A percentile compares a stretch with the other conserved stretches of the same genome.
Conservation (phyloP, 805 yeast species). For the Debaryomyces hansenii region DNA sequence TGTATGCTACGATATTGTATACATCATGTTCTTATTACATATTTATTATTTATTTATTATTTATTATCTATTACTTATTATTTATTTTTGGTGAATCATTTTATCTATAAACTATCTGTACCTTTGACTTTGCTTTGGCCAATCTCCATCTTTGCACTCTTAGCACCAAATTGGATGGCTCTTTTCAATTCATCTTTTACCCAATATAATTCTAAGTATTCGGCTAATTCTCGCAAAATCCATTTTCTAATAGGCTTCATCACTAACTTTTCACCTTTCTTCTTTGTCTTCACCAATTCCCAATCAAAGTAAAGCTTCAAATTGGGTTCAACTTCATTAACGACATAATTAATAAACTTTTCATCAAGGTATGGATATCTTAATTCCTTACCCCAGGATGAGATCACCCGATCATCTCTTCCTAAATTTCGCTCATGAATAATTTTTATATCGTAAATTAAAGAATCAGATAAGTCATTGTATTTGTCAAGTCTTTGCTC, state of each 20-base stretch:
- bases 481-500: conserved; percentile 22
- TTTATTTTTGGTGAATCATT: background rate
- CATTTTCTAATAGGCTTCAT: conserved; percentile 44
- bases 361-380: conserved; percentile 84
- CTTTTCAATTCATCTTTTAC: conserved; percentile 80
- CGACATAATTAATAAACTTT: conserved; percentile 51
- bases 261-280: conserved; percentile 24
- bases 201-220: conserved; percentile 44
- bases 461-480: conserved; percentile 52
- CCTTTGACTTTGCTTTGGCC: conserved; percentile 80
- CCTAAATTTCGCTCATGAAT: conserved; percentile 81
- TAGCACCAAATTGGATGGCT: conserved; percentile 96
- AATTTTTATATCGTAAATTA: conserved; percentile 68
- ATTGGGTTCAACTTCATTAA: conserved; percentile 49
- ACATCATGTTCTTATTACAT: background rate
- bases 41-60: no score
- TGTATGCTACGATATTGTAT: background rate
- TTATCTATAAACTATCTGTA: conserved; percentile 46
- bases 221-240: conserved; percentile 64
- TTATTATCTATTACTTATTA: background rate
- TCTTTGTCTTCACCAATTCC: conserved; percentile 17
- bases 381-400: conserved; percentile 85
- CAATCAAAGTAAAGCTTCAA: conserved; percentile 39
- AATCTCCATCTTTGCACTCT: conserved; percentile 88
- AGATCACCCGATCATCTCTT: conserved; percentile 87